Evolutionary conservation across 169 alveolate genomes (phyloP), one percentile per base, ranked within the genome.

Genomic region (Cystoisospora suis): DNA sequence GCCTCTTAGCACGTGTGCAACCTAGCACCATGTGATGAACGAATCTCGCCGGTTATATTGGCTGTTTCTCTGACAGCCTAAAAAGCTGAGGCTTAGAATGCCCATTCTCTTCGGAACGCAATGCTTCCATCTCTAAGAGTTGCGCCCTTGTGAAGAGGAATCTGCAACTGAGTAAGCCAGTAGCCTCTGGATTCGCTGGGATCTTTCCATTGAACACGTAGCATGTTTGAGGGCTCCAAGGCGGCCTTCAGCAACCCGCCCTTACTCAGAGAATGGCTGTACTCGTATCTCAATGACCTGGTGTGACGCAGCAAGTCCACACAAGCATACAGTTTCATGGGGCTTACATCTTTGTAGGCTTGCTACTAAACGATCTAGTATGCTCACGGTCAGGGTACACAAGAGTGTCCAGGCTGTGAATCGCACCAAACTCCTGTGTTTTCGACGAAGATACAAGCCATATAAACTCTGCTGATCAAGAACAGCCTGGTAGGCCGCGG

Each of bases 61-160:
- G n/a, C n/a, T n/a, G n/a, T n/a, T n/a, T n/a, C n/a, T n/a, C n/a
- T n/a, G n/a, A n/a, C n/a, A n/a, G n/a, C n/a, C n/a, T n/a, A n/a
- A n/a, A n/a, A n/a, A n/a, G n/a, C n/a, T n/a, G n/a, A n/a, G 5
- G 0, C 42, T 36, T 32, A 72, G 56, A 72, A 27, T 17, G 83
- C 27, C 83, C 83, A 72, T 53, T 72, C 83, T 38, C 83, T 2
- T 12, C 83, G 53, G 27, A 72, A 72, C 58, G 83, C 47, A 38
- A 72, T 17, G 2, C 58, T 72, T 5, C 83, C 83, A 29, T 72
- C 83, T 32, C 56, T 1, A 29, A 72, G 56, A 5, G 58, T 40
- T 9, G 9, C 27, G 29, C 83, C 83, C 27, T 72, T 72, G 34
- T 38, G 83, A 34, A 72, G 56, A 20, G 83, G 83, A n/a, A 72